phyloP scores from a whole-genome alignment of 345 rosid genomes.

The Hibiscus mutabilis region DNA sequence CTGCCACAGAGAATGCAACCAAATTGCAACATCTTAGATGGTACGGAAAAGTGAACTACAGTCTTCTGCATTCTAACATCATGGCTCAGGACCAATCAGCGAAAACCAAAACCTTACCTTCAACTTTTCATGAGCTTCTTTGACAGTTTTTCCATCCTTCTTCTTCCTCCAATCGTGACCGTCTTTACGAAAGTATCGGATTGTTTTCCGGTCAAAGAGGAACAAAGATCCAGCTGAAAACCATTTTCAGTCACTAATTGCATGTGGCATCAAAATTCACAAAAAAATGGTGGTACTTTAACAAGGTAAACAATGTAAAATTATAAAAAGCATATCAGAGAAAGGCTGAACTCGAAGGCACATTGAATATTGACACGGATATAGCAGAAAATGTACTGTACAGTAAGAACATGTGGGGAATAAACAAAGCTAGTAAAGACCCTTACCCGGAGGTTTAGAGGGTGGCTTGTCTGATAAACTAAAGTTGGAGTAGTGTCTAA shows the following conservation, averaged over 20 bases:
- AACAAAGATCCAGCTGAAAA: constrained; percentile 60
- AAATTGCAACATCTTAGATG: not conserved
- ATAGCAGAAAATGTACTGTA: not conserved
- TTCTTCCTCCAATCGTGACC: too few species aligned
- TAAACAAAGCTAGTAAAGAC: not conserved
- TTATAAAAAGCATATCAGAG: too few species aligned
- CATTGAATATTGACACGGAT: too few species aligned
- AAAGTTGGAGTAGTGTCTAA: constrained; percentile 37
- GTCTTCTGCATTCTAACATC: not conserved
- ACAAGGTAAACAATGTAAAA: too few species aligned
- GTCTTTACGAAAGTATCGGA: too few species aligned
- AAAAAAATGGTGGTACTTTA: too few species aligned
- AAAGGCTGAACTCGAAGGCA: too few species aligned
- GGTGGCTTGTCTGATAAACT: constrained; percentile 38
- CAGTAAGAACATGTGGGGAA: not conserved
- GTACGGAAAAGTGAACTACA: constrained; percentile 6
- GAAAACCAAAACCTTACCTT: too few species aligned
- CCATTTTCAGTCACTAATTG: constrained; percentile 16
- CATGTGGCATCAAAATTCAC: not conserved
- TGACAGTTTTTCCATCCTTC: too few species aligned
- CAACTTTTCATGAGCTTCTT: too few species aligned
- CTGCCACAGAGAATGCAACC: not conserved
- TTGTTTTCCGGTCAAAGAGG: too few species aligned
- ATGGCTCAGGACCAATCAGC: too few species aligned
- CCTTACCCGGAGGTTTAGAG: constrained; percentile 33